Conservation (phyloP, 352 stramenopile genomes). For the Pythium coloratum region DNA sequence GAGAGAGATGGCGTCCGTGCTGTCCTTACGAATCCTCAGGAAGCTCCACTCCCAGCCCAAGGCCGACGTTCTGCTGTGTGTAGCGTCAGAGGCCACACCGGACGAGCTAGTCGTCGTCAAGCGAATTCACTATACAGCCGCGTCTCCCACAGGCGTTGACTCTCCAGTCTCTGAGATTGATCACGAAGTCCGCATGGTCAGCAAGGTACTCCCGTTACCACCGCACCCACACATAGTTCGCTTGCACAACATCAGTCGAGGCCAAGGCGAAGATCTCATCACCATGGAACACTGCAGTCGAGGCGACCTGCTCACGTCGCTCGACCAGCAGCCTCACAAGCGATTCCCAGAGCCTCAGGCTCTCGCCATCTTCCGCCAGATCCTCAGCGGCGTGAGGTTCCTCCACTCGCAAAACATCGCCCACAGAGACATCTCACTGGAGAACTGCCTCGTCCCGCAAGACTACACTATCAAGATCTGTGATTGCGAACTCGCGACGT, state of each 20-base stretch:
- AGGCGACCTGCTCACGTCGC: constrained; percentile 12
- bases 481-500: too few species aligned
- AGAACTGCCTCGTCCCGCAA: constrained; percentile 15
- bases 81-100: too few species aligned
- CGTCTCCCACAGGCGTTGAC: too few species aligned
- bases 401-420: constrained; percentile 23
- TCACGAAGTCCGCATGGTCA: neutral
- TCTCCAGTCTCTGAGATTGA: too few species aligned
- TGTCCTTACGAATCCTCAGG: neutral
- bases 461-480: constrained; percentile 19
- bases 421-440: constrained; percentile 25
- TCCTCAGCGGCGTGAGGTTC: constrained; percentile 18
- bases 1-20: too few species aligned
- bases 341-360: constrained; percentile 7
- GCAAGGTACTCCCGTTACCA: constrained; percentile 2
- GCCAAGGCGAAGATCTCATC: too few species aligned
- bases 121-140: too few species aligned
- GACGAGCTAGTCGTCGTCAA: too few species aligned
- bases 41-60: neutral
- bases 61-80: neutral
- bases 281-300: constrained; percentile 7
- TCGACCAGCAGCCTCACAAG: constrained; percentile 7
- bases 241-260: neutral
- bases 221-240: constrained; percentile 1
- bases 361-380: constrained; percentile 4